Base-by-base conservation (phyloP, 1,139 yeast genomes). In the Sugiyamaella japonica region DNA sequence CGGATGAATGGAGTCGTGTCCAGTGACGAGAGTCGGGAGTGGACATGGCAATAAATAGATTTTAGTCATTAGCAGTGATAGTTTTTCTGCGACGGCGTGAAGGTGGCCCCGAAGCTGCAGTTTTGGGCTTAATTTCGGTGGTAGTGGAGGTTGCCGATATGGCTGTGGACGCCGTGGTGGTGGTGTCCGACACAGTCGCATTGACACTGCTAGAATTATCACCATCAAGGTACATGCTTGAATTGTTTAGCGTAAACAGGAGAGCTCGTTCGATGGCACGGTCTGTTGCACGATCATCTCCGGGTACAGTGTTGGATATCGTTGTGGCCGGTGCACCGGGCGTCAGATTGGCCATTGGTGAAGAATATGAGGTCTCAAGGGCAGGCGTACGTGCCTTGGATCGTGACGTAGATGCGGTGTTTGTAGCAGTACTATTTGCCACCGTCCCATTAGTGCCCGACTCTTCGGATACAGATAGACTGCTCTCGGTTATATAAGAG, bases 401-500 rank as follows among this genome's bases (percentile, higher is more conserved):
- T 15, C 54, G 23, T 8, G 54, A 32, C 12, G 23, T 20, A 2
- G 51, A 2, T 34, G 16, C 36, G 15, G 45, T 37, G 12, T 37
- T 42, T 13, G 42, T 43, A 6, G 47, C 29, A 28, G 59, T 38
- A 12, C 51, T 49, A 12, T 52, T 36, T 8, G 39, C 45, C 15
- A 40, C 29, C 3, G 57, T 44, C n/a, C 56, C 53, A 16, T 48
- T 42, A 4, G 53, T 54, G 12, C 59, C 41, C 17, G 47, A 16
- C 16, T 44, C 50, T 10, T 52, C 49, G 7, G 57, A 44, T 7
- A 57, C 57, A 7, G 54, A 38, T n/a, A 51, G 25, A n/a, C 52
- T 48, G n/a, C 55, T 58, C 17, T 62, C 65, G 20, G 55, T 59
- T 15, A 61, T 53, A 45, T 71, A 72, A 1, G 67, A 64, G 54